Conservation (phyloP, 225 moss, liverwort and hornwort genomes). For the Physcomitrium patens region DNA sequence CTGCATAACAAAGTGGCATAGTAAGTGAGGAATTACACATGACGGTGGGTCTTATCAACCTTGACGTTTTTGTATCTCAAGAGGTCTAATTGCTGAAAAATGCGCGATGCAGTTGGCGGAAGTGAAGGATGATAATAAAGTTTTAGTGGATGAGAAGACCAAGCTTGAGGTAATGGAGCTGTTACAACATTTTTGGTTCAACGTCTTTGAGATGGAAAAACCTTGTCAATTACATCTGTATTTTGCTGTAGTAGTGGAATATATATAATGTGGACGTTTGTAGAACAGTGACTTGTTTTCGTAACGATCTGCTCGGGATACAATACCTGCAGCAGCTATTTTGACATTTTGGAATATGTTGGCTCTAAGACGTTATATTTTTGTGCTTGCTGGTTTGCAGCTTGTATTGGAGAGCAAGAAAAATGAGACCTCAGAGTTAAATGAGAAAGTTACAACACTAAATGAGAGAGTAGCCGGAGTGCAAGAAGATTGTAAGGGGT, state of each 20-base stretch:
- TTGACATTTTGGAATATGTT: not conserved
- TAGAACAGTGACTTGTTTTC: constrained; percentile 12
- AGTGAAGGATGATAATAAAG: constrained; percentile 48
- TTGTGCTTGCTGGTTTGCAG: constrained; percentile 34
- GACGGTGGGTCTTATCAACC: constrained; percentile 18
- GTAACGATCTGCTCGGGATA: not conserved
- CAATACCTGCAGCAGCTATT: too few relatives aligned
- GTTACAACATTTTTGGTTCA: constrained; percentile 8
- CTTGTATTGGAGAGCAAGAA: constrained; percentile 59
- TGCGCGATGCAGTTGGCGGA: constrained; percentile 58
- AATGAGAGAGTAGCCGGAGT: constrained; percentile 63
- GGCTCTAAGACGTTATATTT: not conserved
- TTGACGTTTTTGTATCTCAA: not conserved
- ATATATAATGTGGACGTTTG: constrained; percentile 1
- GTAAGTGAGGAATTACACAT: constrained; percentile 22
- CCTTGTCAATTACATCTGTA: not conserved
- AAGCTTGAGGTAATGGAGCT: constrained; percentile 53
- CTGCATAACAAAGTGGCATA: constrained; percentile 25
- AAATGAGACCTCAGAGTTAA: constrained; percentile 65
- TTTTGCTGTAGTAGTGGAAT: constrained; percentile 30
- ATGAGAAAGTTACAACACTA: constrained; percentile 61
- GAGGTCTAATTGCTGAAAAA: constrained; percentile 42
- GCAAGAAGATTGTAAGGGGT: constrained; percentile 73
- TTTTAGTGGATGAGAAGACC: constrained; percentile 47
- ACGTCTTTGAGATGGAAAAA: constrained; percentile 3